Evolutionary conservation across 306 rosid species (phyloP), one percentile per base, ranked within the genome.

Genomic region (Mimosa bimucronata): DNA sequence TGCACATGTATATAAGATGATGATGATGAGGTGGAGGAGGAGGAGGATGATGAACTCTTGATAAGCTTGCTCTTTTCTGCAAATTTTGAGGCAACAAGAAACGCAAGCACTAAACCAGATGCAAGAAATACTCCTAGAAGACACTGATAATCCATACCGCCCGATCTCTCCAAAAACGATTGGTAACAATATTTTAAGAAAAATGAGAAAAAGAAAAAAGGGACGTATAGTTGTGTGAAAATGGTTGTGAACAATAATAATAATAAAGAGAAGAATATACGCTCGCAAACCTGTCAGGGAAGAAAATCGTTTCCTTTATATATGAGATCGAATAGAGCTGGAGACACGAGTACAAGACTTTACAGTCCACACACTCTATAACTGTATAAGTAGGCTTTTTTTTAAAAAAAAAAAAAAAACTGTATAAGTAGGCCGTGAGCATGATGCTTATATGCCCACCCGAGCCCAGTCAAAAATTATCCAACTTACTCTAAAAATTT

Each of bases 131-230:
- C 91, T 45, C 85, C 90, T 4, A 87, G 29, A 44, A 78, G 15
- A 71, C 83, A 87, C 65, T 79, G 73, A 82, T 73, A 83, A 40
- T 77, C 91, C 97, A 93, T 87, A 71, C 79, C 15, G 14, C 2
- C 0, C 2, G 21, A 53, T 44, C 48, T 45, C 50, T 45, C 16
- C 50, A 2, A 12, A 13, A 15, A 45, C 18, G 9, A 2, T 58
- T 58, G 66, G 23, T 61, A n/a, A 79, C 55, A 46, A 34, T 7
- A 53, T 11, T 42, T 3, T 50, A 16, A n/a, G 34, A 14, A 42
- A 28, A 67, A 13, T 42, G 7, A n/a, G n/a, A 69, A 57, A 10
- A 23, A 5, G 15, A 34, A 34, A 2, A 34, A 34, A 5, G 37
- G 37, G 2, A 34, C 37, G 52, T 48, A 21, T n/a, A 71, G 25